A percentile compares a stretch with the other conserved stretches of the same genome.
phyloP scores from a whole-genome alignment of 371 early-diverging fungal genomes.

The Syncephalastrum racemosum region DNA sequence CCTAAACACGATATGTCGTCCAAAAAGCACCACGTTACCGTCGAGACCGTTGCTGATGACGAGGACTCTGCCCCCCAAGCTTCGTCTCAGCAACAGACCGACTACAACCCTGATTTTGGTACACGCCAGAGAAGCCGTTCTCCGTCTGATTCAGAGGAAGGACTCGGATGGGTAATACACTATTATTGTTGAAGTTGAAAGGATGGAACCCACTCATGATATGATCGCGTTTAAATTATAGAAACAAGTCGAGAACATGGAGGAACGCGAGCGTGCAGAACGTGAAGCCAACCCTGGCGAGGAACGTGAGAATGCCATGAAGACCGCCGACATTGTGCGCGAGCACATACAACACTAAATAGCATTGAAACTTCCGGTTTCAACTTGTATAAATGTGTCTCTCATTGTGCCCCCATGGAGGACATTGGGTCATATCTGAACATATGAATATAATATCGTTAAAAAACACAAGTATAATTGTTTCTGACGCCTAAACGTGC shows the following conservation, averaged over 20 bases:
- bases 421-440: not conserved
- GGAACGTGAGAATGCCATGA: constrained; percentile 9
- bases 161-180: constrained; percentile 7
- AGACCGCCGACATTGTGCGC: constrained; percentile 13
- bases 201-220: too few relatives aligned
- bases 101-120: not conserved
- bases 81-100: not conserved
- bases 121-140: not conserved
- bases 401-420: too few relatives aligned
- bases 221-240: not conserved
- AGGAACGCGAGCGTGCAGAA: constrained; percentile 11
- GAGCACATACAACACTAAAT: constrained; percentile 8
- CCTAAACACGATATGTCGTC: not conserved
- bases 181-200: not conserved
- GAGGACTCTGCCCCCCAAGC: constrained; percentile 1
- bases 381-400: too few relatives aligned
- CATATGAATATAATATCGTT: constrained; percentile 6
- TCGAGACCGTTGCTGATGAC: constrained; percentile 8
- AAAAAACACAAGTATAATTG: not conserved
- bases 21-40: constrained; percentile 6
- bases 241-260: constrained; percentile 10
- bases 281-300: constrained; percentile 2
- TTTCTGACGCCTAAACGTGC: not conserved
- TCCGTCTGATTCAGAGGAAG: constrained; percentile 4
- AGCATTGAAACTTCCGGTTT: not conserved